phyloP scores from a whole-genome alignment of 805 yeast species.

The Debaryomyces castellii region DNA sequence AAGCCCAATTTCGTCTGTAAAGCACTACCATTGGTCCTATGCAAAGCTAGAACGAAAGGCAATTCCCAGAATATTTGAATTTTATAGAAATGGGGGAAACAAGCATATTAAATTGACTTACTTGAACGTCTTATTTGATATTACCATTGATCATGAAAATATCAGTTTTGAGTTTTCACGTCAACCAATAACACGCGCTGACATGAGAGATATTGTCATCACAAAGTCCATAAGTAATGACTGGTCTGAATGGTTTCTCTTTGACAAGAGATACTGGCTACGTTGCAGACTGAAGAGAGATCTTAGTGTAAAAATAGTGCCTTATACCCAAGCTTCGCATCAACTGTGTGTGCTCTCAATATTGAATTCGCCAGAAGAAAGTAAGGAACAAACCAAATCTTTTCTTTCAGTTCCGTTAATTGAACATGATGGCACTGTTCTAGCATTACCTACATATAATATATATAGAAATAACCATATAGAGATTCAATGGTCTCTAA shows the following conservation, averaged over 20 bases:
- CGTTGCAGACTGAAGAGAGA: constrained; percentile 9
- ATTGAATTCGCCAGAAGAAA: neutral
- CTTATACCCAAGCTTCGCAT: constrained; percentile 11
- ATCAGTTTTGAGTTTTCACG: constrained; percentile 14
- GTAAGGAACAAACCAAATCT: neutral
- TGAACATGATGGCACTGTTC: neutral
- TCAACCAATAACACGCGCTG: constrained; percentile 20
- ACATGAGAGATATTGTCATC: constrained; percentile 3
- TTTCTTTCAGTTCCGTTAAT: constrained; percentile 10
- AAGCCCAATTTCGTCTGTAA: constrained; percentile 29
- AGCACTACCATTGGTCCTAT: constrained; percentile 39
- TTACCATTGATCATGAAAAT: neutral
- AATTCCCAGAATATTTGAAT: constrained; percentile 22
- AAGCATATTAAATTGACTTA: constrained; percentile 13
- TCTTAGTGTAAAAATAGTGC: constrained; percentile 8
- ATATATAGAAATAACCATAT: constrained; percentile 4
- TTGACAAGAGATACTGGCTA: constrained; percentile 43
- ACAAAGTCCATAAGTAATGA: constrained; percentile 1
- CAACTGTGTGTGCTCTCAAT: neutral
- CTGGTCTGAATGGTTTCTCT: constrained; percentile 32
- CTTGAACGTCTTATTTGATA: constrained; percentile 22
- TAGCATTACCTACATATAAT: constrained; percentile 15
- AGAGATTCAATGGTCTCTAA: constrained; percentile 13
- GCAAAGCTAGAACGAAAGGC: constrained; percentile 35
- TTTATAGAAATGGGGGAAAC: constrained; percentile 2